Evolutionary conservation across 805 yeast genomes (phyloP).

Genomic region (Ogataea pilisensis): DNA sequence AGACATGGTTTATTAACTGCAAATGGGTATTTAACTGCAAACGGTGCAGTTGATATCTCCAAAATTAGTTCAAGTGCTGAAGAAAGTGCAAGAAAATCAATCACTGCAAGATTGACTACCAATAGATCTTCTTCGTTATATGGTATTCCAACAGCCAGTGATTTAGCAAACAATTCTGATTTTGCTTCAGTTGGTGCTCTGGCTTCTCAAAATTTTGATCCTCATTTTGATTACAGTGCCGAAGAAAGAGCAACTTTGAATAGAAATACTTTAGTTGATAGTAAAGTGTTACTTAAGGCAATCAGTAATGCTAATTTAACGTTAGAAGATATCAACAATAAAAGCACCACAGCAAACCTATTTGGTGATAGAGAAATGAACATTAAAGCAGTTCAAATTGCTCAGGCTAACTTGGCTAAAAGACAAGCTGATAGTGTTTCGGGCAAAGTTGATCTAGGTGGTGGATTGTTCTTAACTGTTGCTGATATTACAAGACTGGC

Average conservation of each 20-base stretch:
- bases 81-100: slow-evolving; percentile 31
- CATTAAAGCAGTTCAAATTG: slow-evolving; percentile 70
- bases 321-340: slow-evolving; percentile 24
- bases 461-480: slow-evolving; percentile 74
- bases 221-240: slow-evolving; percentile 39
- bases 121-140: slow-evolving; percentile 13
- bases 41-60: slow-evolving; percentile 44
- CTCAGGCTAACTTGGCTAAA: slow-evolving; percentile 62
- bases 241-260: slow-evolving; percentile 36
- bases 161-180: slow-evolving; percentile 36
- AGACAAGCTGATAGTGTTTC: slow-evolving; percentile 38
- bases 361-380: slow-evolving; percentile 38
- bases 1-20: slow-evolving; percentile 31
- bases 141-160: slow-evolving; percentile 41
- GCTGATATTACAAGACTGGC: slow-evolving; percentile 81
- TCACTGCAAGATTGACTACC: slow-evolving; percentile 26
- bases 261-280: slow-evolving; percentile 36
- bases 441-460: slow-evolving; percentile 76
- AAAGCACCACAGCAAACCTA: slow-evolving; percentile 21
- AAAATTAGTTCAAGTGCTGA: slow-evolving; percentile 49
- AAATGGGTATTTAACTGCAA: slow-evolving; percentile 33
- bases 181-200: slow-evolving; percentile 56
- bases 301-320: slow-evolving; percentile 42
- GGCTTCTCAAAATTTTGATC: slow-evolving; percentile 43
- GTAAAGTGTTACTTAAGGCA: slow-evolving; percentile 47